Base-by-base conservation (phyloP, 805 yeast genomes). In the Kluyveromyces siamensis region DNA sequence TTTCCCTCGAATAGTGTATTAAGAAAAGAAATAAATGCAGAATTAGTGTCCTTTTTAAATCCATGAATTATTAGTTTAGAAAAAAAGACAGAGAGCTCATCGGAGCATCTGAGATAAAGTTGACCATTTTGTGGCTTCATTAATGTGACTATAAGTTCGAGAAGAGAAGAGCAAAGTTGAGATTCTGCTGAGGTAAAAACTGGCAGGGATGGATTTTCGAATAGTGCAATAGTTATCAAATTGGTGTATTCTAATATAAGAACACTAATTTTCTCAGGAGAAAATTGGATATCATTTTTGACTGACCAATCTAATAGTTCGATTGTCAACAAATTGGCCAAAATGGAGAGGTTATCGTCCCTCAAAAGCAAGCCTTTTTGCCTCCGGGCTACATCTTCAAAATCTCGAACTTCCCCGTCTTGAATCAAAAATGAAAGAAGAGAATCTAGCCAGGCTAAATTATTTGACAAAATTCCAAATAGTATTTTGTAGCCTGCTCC, bases 401-500 rank as follows among this genome's bases (percentile, higher is more conserved):
- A 30, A 11, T 30, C 35, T 30, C 14, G 8, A 10, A 8, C 14
- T 30, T 30, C 35, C 14, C 10, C 14, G 7, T 13, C 16, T 14
- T n/a, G 17, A 33, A 43, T 13, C 9, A 43, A 11, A 25, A 16
- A 14, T 10, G 8, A 17, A 9, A 43, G 14, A 33, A 43, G 39
- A 16, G 35, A 13, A 8, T 16, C 39, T 18, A 30, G 21, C 8
- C 30, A 46, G 56, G 53, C 5, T 56, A 58, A 52, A 56, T 78
- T 80, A 27, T 73, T 66, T 39, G 73, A 75, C 27, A 83, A 56
- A 8, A 84, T 57, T 0, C 82, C 73, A 0, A 77, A 73, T 1
- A 84, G 58, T 2, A 82, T 71, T 25, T 78, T 79, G 55, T 79
- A 84, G 1, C 89, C 89, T 53, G 75, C 76, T 2, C 70, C 67